Evolutionary conservation across 2,329 filamentous ascomycete species (phyloP).

Genomic region (Stromatinia cepivora): DNA sequence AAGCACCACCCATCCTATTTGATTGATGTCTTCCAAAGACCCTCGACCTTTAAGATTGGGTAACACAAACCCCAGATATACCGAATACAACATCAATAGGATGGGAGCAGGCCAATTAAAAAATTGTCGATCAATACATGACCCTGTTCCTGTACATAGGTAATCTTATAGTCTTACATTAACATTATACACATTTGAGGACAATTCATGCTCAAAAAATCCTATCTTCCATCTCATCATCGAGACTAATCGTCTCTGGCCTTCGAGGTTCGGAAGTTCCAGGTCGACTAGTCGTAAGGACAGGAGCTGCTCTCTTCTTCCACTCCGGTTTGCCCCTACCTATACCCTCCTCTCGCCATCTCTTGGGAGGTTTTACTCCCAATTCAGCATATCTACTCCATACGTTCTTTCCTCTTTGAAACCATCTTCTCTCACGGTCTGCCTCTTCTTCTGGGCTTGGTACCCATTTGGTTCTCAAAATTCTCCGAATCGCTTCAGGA

Average conservation of each 20-base stretch:
- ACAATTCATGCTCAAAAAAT: slow-evolving; percentile 28
- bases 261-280: slow-evolving; percentile 16
- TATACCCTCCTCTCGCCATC: slow-evolving; percentile 52
- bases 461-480: slow-evolving; percentile 77
- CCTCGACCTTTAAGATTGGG: neutral
- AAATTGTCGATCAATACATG: neutral
- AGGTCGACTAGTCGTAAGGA: slow-evolving; percentile 30
- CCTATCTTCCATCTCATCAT: slow-evolving; percentile 27
- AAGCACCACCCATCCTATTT: neutral
- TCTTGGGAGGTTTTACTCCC: slow-evolving; percentile 60
- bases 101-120: slow-evolving; percentile 6
- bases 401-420: slow-evolving; percentile 58
- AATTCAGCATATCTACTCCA: slow-evolving; percentile 61
- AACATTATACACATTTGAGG: slow-evolving; percentile 2
- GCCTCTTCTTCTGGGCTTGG: slow-evolving; percentile 58
- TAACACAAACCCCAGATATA: neutral
- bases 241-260: neutral
- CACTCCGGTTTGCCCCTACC: slow-evolving; percentile 38
- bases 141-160: neutral
- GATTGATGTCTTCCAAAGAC: neutral
- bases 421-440: slow-evolving; percentile 61
- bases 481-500: slow-evolving; percentile 81
- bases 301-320: slow-evolving; percentile 23
- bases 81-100: slow-evolving; percentile 6
- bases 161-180: slow-evolving; percentile 1